phyloP scores from a whole-genome alignment of 75 land plant genomes.

The Selaginella moellendorffii region DNA sequence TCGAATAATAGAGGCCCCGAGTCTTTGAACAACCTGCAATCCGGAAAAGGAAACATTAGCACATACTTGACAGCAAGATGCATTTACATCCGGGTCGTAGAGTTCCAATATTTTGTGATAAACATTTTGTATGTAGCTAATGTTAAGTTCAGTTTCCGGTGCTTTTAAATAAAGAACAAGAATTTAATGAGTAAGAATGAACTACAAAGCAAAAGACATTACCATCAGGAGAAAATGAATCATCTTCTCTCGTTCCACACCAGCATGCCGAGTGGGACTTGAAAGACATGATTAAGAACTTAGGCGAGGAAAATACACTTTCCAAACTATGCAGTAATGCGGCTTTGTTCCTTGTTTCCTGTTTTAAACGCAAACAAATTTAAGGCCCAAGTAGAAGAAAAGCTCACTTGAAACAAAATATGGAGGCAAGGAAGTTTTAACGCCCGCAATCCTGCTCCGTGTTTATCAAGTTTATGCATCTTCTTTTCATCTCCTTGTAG shows the following conservation, averaged over 20 bases:
- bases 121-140: slow-evolving; percentile 19
- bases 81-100: slow-evolving; percentile 25
- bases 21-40: slow-evolving; percentile 24
- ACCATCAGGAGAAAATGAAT: not conserved
- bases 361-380: no score
- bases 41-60: no score
- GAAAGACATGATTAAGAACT: slow-evolving; percentile 27
- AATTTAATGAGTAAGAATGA: no score
- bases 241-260: not conserved
- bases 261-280: slow-evolving; percentile 20
- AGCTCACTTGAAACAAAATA: not conserved
- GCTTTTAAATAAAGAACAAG: not conserved
- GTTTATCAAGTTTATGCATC: not conserved
- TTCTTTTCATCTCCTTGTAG: no score
- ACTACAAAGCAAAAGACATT: no score
- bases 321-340: slow-evolving; percentile 26
- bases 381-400: not conserved
- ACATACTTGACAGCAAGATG: no score
- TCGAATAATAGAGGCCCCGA: slow-evolving; percentile 26
- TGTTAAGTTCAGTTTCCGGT: slow-evolving; percentile 23
- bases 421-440: not conserved
- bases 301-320: slow-evolving; percentile 29
- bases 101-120: slow-evolving; percentile 27
- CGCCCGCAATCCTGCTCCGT: not conserved
- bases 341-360: slow-evolving; percentile 23